phyloP scores from a whole-genome alignment of 2,329 filamentous ascomycete species.

The Grosmannia clavigera region DNA sequence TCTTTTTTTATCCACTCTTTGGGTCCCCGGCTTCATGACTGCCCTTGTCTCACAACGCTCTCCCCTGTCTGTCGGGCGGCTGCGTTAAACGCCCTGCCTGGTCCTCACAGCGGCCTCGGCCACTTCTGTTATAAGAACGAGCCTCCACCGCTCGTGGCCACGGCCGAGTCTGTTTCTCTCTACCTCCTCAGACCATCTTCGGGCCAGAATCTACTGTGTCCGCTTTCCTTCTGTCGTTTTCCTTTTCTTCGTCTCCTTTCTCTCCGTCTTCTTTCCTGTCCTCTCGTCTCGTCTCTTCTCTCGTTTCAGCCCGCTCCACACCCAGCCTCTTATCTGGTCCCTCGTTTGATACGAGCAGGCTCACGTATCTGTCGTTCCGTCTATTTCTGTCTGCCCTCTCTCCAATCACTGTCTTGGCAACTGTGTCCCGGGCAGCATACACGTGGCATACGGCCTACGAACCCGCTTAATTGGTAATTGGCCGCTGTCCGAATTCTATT shows the following conservation, averaged over 20 bases:
- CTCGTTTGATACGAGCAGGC: conserved; percentile 31
- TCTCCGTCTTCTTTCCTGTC: conserved; percentile 7
- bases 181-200: conserved; percentile 8
- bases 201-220: not conserved
- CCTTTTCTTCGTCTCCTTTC: conserved; percentile 9
- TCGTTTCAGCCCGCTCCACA: conserved; percentile 14
- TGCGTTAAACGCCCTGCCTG: conserved; percentile 18
- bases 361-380: not conserved
- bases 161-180: conserved; percentile 21
- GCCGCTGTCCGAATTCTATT: not conserved
- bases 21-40: not conserved
- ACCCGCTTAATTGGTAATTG: not conserved
- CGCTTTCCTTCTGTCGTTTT: not conserved
- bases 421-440: not conserved
- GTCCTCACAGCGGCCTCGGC: not conserved
- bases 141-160: conserved; percentile 10
- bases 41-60: not conserved
- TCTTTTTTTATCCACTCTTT: conserved; percentile 9
- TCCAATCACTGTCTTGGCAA: not conserved
- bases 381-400: not conserved
- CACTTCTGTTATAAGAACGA: not conserved
- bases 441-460: not conserved
- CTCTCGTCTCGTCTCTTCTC: conserved; percentile 3
- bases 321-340: conserved; percentile 9
- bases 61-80: conserved; percentile 1